These are phyloP conservation scores for Tagetes patula DNA, from an alignment of 129 eudicot genomes.

Conservation along the genomic window DNA sequence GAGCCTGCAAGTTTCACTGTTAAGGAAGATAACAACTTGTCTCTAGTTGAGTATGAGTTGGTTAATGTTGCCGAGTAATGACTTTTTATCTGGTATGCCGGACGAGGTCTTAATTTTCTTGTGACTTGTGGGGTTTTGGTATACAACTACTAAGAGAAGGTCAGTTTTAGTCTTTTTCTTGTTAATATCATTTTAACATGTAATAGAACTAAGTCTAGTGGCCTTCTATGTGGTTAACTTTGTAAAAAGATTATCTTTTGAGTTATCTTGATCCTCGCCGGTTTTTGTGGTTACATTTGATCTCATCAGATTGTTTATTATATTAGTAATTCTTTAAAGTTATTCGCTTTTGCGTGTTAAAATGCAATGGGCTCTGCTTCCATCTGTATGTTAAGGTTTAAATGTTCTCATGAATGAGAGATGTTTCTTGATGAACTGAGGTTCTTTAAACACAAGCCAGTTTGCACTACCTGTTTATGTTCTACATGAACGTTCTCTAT, in stretches of 20 bases:
- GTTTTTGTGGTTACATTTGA: conserved; percentile 20
- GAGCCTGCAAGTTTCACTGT: conserved; percentile 72
- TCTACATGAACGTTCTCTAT: too few relatives aligned
- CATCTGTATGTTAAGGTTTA: not conserved
- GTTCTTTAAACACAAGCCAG: not conserved
- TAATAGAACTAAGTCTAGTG: conserved; percentile 39
- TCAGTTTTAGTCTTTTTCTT: conserved; percentile 32
- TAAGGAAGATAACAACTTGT: conserved; percentile 79
- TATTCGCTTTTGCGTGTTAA: not conserved
- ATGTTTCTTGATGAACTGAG: not conserved
- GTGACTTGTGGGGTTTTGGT: conserved; percentile 50
- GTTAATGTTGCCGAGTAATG: conserved; percentile 66
- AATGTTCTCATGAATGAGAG: not conserved
- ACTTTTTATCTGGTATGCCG: conserved; percentile 23
- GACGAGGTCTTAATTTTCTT: conserved; percentile 39
- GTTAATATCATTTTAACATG: conserved; percentile 38
- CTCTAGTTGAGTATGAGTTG: conserved; percentile 85
- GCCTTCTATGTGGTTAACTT: conserved; percentile 43
- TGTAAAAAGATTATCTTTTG: conserved; percentile 36
- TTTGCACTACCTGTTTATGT: too few relatives aligned
- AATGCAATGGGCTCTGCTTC: not conserved
- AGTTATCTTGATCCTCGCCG: conserved; percentile 24
- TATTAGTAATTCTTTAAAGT: conserved; percentile 14
- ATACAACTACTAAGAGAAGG: conserved; percentile 43
- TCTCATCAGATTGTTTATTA: conserved; percentile 15